These are phyloP conservation scores for Kokia cookei DNA, from an alignment of 441 rosid genomes.

Conservation along the genomic window DNA sequence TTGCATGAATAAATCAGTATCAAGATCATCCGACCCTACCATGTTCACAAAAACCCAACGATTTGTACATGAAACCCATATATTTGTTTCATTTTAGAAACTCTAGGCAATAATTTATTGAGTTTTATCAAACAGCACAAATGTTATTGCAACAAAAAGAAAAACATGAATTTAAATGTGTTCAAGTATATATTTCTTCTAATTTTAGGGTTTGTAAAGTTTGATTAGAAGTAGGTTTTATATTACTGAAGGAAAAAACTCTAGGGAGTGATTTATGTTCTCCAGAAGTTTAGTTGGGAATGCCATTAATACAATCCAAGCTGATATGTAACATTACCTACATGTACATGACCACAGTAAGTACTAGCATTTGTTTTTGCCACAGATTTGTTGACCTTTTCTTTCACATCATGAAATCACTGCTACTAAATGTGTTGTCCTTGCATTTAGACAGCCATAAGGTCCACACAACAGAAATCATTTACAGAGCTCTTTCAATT, in stretches of 20 bases:
- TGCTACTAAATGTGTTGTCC: neutral
- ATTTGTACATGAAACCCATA: neutral
- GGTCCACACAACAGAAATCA: neutral
- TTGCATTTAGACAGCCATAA: neutral
- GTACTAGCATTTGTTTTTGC: too few species aligned
- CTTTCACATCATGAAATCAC: neutral
- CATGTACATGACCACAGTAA: neutral
- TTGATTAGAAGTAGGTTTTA: too few species aligned
- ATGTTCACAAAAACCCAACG: neutral
- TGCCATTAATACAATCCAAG: too few species aligned
- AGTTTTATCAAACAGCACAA: too few species aligned
- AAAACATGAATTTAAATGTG: too few species aligned
- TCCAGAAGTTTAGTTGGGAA: neutral
- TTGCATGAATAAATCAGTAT: too few species aligned
- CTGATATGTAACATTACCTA: too few species aligned
- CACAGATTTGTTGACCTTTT: neutral
- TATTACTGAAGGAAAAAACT: too few species aligned
- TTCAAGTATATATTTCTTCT: too few species aligned
- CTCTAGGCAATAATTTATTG: neutral
- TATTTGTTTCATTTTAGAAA: neutral
- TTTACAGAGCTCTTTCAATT: neutral
- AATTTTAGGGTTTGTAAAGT: too few species aligned
- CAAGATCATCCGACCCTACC: neutral
- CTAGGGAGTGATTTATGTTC: too few species aligned
- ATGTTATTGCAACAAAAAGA: too few species aligned